Evolutionary conservation across 106 monocot genomes (phyloP).

Genomic region (Phalaenopsis equestris): DNA sequence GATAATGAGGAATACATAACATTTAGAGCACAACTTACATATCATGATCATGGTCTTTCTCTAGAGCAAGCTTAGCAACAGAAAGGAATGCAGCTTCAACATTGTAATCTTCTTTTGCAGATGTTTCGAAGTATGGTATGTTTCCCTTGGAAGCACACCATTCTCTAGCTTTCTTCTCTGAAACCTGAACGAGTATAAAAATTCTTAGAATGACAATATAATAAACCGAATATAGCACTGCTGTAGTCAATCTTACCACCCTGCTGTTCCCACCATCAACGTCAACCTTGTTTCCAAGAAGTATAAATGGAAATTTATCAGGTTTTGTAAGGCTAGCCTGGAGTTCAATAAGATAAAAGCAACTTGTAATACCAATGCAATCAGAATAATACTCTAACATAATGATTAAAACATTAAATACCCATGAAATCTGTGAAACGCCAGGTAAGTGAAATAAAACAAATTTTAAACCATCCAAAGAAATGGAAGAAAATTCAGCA

Average conservation of each 20-base stretch:
- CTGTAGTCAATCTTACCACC: conserved; percentile 33
- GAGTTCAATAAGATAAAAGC: not conserved
- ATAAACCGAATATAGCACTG: not conserved
- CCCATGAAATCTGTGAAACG: too few relatives aligned
- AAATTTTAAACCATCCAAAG: too few relatives aligned
- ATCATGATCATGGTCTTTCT: conserved; percentile 61
- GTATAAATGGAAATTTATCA: conserved; percentile 63
- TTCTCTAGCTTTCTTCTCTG: conserved; percentile 80
- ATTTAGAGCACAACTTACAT: conserved; percentile 29
- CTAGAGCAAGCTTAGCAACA: conserved; percentile 62
- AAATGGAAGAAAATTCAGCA: too few relatives aligned
- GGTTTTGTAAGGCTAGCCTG: conserved; percentile 80
- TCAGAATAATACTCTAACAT: too few relatives aligned
- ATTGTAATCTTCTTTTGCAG: conserved; percentile 83
- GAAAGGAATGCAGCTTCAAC: conserved; percentile 70
- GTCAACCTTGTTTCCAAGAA: conserved; percentile 85
- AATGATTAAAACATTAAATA: too few relatives aligned
- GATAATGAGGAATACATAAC: too few relatives aligned
- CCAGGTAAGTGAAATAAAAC: too few relatives aligned
- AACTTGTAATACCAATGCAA: not conserved
- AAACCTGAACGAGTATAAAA: conserved; percentile 27
- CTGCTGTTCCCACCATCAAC: conserved; percentile 82
- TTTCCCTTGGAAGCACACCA: conserved; percentile 76
- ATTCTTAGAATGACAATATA: not conserved
- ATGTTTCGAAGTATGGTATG: conserved; percentile 88